Percentiles rank a stretch among this genome's conserved stretches.
Evolutionary conservation across 1,284 basidiomycete genomes (phyloP).

Genomic region (Ceraceosorus guamensis): DNA sequence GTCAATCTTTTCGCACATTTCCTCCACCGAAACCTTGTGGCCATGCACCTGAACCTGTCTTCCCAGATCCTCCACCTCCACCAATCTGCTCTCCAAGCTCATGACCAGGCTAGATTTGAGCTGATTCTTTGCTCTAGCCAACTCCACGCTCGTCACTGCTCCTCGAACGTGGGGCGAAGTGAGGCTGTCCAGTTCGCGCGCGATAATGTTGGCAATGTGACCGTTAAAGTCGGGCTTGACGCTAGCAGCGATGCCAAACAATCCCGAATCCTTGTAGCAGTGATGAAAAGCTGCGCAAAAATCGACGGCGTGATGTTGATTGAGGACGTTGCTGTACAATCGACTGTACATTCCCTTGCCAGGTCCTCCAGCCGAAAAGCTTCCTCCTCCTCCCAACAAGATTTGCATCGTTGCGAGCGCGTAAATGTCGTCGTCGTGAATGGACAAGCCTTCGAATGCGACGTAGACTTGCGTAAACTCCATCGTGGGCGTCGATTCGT

Average conservation of each 20-base stretch:
- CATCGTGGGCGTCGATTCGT: conserved; percentile 58
- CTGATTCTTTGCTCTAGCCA: conserved; percentile 87
- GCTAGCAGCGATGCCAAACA: conserved; percentile 89
- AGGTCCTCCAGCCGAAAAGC: conserved; percentile 90
- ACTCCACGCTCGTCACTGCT: conserved; percentile 61
- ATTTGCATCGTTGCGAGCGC: conserved; percentile 90
- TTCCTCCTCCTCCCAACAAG: conserved; percentile 86
- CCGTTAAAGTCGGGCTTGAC: conserved; percentile 65
- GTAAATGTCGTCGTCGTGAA: conserved; percentile 90
- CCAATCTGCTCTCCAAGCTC: conserved; percentile 83
- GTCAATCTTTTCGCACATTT: conserved; percentile 89
- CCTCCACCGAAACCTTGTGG: conserved; percentile 73
- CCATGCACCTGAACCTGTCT: conserved; percentile 80
- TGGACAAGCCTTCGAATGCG: conserved; percentile 83
- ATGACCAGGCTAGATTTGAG: conserved; percentile 88
- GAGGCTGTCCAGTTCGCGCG: conserved; percentile 62
- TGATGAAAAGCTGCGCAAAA: conserved; percentile 98
- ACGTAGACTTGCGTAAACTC: conserved; percentile 92
- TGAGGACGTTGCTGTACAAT: conserved; percentile 92
- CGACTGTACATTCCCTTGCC: conserved; percentile 99
- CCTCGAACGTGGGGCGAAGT: conserved; percentile 19
- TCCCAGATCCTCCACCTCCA: conserved; percentile 60
- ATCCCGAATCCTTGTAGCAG: conserved; percentile 87
- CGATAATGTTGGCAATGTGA: conserved; percentile 73
- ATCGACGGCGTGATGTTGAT: conserved; percentile 87